A percentile compares a stretch with the other conserved stretches of the same genome.
These are phyloP conservation scores for Copromyces sp. DNA, from an alignment of 495 filamentous ascomycete genomes.

Conservation along the genomic window DNA sequence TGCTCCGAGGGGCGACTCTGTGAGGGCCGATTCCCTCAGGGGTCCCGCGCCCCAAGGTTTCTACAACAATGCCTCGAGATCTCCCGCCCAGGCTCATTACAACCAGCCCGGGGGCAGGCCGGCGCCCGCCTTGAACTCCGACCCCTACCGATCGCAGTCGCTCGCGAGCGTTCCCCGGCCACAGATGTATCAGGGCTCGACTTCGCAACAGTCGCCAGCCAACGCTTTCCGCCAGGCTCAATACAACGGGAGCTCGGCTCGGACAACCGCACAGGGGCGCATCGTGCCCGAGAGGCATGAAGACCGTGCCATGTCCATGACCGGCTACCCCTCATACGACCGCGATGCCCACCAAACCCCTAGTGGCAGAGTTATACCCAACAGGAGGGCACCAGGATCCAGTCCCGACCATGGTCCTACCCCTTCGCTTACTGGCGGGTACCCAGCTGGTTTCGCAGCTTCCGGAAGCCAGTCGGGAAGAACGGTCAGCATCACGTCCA, in stretches of 20 bases:
- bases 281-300: slow-evolving; percentile 85
- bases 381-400: slow-evolving; percentile 36
- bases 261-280: slow-evolving; percentile 84
- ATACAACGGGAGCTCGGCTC: slow-evolving; percentile 49
- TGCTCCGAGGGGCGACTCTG: slow-evolving; percentile 3
- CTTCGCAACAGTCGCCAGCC: slow-evolving; percentile 56
- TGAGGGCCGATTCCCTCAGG: slow-evolving; percentile 26
- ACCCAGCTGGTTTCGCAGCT: slow-evolving; percentile 16
- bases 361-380: slow-evolving; percentile 81
- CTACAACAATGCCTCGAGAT: slow-evolving; percentile 41
- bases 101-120: slow-evolving; percentile 35
- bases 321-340: slow-evolving; percentile 63
- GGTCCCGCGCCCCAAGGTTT: slow-evolving; percentile 42
- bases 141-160: slow-evolving; percentile 83
- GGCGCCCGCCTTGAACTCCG: slow-evolving; percentile 67
- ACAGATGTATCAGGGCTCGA: slow-evolving; percentile 52
- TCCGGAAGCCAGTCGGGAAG: slow-evolving; percentile 35
- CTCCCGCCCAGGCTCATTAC: slow-evolving; percentile 45
- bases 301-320: slow-evolving; percentile 93
- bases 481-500: slow-evolving; percentile 44
- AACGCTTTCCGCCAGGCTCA: slow-evolving; percentile 67
- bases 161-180: slow-evolving; percentile 65
- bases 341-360: slow-evolving; percentile 76
- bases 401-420: slow-evolving; percentile 9
- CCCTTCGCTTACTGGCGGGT: slow-evolving; percentile 6